These are phyloP conservation scores for Pyrenopolyporus hunteri DNA, from an alignment of 495 filamentous ascomycete genomes.

Conservation along the genomic window DNA sequence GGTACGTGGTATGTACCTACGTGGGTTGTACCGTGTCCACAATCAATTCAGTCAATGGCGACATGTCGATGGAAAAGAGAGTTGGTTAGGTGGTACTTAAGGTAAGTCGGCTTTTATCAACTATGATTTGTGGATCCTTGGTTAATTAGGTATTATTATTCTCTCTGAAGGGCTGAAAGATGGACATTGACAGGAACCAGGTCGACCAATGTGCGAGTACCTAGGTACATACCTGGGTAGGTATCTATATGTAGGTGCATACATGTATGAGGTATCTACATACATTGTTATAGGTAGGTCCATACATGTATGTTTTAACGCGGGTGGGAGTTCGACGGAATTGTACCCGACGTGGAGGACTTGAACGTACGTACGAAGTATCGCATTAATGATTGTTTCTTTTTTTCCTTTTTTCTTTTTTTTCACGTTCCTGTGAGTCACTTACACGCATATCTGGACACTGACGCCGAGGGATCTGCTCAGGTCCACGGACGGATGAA, in stretches of 20 bases:
- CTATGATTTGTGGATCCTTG: too few species aligned
- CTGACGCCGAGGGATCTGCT: slow-evolving; percentile 11
- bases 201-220: too few species aligned
- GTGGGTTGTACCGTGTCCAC: slow-evolving; percentile 29
- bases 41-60: slow-evolving; percentile 7
- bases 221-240: neutral
- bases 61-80: neutral
- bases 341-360: too few species aligned
- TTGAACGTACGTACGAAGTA: neutral
- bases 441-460: neutral
- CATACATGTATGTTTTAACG: neutral
- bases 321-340: neutral
- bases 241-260: neutral
- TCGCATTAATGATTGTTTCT: neutral
- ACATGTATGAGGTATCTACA: too few species aligned
- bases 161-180: too few species aligned
- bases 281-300: too few species aligned
- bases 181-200: too few species aligned
- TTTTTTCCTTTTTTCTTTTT: neutral
- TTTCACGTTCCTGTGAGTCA: neutral
- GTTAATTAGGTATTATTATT: too few species aligned
- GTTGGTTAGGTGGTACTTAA: too few species aligned
- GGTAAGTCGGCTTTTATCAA: neutral
- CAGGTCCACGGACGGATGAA: slow-evolving; percentile 26
- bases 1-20: neutral